These are phyloP conservation scores for Nitzschia sp. DNA, from an alignment of 108 stramenopile species.

Conservation along the genomic window DNA sequence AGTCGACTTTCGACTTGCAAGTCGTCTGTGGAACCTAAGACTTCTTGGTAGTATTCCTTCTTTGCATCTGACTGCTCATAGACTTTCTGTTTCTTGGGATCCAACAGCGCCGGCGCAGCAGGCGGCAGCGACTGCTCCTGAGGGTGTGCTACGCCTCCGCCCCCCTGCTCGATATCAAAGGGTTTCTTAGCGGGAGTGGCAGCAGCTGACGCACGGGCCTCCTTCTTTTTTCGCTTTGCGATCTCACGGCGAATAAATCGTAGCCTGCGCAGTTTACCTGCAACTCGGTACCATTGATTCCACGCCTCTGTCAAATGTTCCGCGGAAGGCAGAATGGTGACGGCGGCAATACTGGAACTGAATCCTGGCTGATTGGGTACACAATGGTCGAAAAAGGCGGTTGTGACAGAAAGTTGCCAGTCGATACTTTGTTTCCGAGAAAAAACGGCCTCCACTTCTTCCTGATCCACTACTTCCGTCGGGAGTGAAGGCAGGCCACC, in stretches of 20 bases:
- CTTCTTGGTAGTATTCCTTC: conserved; percentile 31
- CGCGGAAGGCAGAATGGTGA: conserved; percentile 80
- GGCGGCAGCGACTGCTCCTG: not conserved
- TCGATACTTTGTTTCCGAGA: conserved; percentile 53
- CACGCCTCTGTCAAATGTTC: conserved; percentile 72
- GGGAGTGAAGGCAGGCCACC: conserved; percentile 82
- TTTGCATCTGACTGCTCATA: conserved; percentile 14
- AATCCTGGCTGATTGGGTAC: conserved; percentile 87
- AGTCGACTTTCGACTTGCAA: conserved; percentile 34
- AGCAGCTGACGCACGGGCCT: too few relatives aligned
- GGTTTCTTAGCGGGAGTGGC: not conserved
- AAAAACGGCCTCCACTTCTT: conserved; percentile 40
- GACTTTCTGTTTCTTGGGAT: not conserved
- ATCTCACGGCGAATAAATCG: conserved; percentile 64
- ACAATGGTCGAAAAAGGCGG: conserved; percentile 85
- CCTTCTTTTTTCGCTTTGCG: conserved; percentile 19
- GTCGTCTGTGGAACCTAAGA: conserved; percentile 30
- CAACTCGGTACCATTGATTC: conserved; percentile 85
- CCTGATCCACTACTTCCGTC: conserved; percentile 32
- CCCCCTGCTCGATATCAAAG: conserved; percentile 1
- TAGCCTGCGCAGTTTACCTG: conserved; percentile 67
- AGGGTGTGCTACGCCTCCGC: not conserved
- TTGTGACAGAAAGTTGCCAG: conserved; percentile 83
- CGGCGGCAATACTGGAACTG: conserved; percentile 83
- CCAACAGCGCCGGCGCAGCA: not conserved